Conservation (phyloP, 352 stramenopile genomes). For the Achlya hypogyna region DNA sequence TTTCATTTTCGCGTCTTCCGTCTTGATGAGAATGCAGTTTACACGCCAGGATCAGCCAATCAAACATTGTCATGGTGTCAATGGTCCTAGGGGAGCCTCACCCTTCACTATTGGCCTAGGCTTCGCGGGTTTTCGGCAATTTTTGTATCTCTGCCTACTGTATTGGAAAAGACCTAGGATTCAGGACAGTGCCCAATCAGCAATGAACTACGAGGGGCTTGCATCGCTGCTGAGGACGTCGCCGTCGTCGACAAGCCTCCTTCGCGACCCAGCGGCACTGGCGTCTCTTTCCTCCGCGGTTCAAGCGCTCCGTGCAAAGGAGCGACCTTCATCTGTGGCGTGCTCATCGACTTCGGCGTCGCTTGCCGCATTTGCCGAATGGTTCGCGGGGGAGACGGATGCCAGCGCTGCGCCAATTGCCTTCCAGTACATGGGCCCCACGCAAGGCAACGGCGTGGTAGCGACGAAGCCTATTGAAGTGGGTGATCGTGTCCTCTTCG, state of each 20-base stretch:
- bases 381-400: neutral
- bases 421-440: slow-evolving; percentile 1
- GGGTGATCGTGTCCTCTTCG: slow-evolving; percentile 12
- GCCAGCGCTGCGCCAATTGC: neutral
- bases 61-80: too few species aligned
- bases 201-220: too few species aligned
- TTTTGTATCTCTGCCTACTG: too few species aligned
- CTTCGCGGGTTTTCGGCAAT: too few species aligned
- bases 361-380: neutral
- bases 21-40: too few species aligned
- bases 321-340: neutral
- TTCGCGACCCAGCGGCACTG: neutral
- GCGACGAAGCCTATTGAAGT: neutral
- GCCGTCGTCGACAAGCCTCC: neutral
- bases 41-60: too few species aligned
- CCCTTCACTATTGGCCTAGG: too few species aligned
- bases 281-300: neutral
- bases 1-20: neutral
- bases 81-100: too few species aligned
- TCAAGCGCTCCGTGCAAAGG: neutral
- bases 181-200: too few species aligned
- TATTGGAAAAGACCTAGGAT: too few species aligned
- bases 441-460: slow-evolving; percentile 20
- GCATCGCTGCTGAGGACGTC: neutral
- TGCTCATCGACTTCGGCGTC: neutral